phyloP scores from a whole-genome alignment of 371 early-diverging fungal genomes.

The Blakeslea trispora region DNA sequence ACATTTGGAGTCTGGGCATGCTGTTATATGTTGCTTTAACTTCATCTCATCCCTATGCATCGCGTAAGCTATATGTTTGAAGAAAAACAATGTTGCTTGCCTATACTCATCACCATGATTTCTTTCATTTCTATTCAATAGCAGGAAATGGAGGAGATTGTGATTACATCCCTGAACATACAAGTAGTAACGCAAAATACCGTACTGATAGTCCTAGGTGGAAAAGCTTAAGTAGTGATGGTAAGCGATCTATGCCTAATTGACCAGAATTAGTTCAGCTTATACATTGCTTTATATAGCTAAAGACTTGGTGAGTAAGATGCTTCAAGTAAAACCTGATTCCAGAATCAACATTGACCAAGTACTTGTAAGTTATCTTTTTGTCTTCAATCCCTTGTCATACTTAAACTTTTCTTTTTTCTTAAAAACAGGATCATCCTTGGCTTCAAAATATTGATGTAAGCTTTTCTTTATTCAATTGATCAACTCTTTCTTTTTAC shows the following conservation, averaged over 20 bases:
- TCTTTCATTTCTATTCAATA: background rate
- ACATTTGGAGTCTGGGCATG: slow-evolving; percentile 98
- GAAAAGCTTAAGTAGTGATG: slow-evolving; percentile 11
- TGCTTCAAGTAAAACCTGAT: slow-evolving; percentile 8
- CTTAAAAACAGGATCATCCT: slow-evolving; percentile 14
- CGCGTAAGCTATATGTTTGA: background rate
- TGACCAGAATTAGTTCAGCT: background rate
- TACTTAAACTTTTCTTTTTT: background rate
- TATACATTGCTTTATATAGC: slow-evolving; percentile 5
- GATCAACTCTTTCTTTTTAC: background rate
- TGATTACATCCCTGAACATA: too few species aligned
- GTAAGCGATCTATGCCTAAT: background rate
- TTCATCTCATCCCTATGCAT: slow-evolving; percentile 41
- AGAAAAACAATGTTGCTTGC: background rate
- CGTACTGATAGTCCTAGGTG: background rate
- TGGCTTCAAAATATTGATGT: slow-evolving; percentile 29
- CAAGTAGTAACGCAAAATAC: too few species aligned
- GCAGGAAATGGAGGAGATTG: background rate
- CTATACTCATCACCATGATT: background rate
- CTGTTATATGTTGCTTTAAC: slow-evolving; percentile 91
- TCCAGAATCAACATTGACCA: slow-evolving; percentile 16
- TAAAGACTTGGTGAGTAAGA: slow-evolving; percentile 14
- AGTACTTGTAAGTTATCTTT: slow-evolving; percentile 17
- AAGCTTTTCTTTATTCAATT: background rate
- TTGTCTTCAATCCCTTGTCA: too few species aligned